phyloP scores from a whole-genome alignment of 495 filamentous ascomycete genomes.

The Podospora comata region DNA sequence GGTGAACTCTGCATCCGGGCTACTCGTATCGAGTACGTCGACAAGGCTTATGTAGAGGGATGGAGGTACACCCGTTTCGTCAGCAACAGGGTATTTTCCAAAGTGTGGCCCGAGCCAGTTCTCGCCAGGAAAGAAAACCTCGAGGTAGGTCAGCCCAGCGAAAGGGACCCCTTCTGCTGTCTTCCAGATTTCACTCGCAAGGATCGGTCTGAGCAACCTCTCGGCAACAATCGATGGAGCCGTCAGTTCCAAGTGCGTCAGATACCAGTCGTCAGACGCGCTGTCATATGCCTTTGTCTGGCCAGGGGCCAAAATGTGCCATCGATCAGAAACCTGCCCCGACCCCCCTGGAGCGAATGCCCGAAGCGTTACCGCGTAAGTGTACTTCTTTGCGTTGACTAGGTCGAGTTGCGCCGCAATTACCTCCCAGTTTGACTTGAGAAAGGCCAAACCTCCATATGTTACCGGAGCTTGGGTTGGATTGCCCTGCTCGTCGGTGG shows the following conservation, averaged over 20 bases:
- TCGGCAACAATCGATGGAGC: background rate
- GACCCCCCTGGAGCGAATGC: background rate
- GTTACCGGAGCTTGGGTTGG: background rate
- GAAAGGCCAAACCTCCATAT: slow-evolving; percentile 28
- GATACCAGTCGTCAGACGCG: background rate
- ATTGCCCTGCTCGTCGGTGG: background rate
- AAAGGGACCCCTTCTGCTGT: background rate
- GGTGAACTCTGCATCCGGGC: too few species aligned
- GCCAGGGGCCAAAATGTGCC: slow-evolving; percentile 24
- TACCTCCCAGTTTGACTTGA: slow-evolving; percentile 10
- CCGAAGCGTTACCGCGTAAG: background rate
- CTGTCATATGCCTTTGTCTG: background rate
- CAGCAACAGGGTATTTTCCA: background rate
- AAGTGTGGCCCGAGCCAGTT: background rate
- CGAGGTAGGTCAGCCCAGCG: background rate
- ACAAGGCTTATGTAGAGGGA: background rate
- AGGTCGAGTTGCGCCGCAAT: slow-evolving; percentile 7
- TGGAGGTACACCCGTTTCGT: background rate
- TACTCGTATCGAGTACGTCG: background rate
- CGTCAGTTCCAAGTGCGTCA: background rate
- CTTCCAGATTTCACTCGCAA: background rate
- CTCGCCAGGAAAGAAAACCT: slow-evolving; percentile 6
- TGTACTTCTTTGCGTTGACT: background rate
- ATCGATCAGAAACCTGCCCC: slow-evolving; percentile 14
- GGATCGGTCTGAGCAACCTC: background rate